Conservation (phyloP, 2,329 filamentous ascomycete genomes). For the Sporothrix pallida region DNA sequence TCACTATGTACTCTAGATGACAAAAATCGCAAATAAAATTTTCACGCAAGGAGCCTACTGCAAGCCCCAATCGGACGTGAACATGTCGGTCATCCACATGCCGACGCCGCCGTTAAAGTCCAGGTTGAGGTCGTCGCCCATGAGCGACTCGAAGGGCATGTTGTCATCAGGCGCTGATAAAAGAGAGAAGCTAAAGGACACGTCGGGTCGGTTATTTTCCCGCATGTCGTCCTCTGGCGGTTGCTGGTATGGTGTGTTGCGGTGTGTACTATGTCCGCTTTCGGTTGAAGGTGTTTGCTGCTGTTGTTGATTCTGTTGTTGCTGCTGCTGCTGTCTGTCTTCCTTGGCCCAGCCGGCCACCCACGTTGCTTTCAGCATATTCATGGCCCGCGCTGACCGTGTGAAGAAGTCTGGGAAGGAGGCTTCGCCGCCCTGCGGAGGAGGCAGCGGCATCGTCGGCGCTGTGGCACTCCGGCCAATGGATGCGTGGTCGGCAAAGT, state of each 20-base stretch:
- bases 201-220: background rate
- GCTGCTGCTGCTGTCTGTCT: slow-evolving; percentile 14
- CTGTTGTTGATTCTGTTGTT: background rate
- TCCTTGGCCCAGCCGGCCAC: slow-evolving; percentile 23
- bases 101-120: background rate
- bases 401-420: background rate
- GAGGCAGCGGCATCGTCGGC: background rate
- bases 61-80: slow-evolving; percentile 11
- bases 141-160: background rate
- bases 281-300: background rate
- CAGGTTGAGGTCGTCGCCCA: background rate
- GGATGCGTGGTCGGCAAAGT: slow-evolving; percentile 9
- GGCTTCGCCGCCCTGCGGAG: background rate
- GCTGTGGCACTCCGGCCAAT: background rate
- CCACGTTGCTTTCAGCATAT: slow-evolving; percentile 18
- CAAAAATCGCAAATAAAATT: background rate
- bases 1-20: background rate
- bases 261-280: too few species aligned
- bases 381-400: background rate
- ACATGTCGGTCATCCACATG: slow-evolving; percentile 28
- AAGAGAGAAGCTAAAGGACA: slow-evolving; percentile 8
- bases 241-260: background rate
- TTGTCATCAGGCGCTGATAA: background rate
- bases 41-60: background rate
- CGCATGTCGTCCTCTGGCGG: background rate